A percentile compares a stretch with the other conserved stretches of the same genome.
Conservation (phyloP, 78 protist genomes). For the Anaeramoeba ignava region DNA sequence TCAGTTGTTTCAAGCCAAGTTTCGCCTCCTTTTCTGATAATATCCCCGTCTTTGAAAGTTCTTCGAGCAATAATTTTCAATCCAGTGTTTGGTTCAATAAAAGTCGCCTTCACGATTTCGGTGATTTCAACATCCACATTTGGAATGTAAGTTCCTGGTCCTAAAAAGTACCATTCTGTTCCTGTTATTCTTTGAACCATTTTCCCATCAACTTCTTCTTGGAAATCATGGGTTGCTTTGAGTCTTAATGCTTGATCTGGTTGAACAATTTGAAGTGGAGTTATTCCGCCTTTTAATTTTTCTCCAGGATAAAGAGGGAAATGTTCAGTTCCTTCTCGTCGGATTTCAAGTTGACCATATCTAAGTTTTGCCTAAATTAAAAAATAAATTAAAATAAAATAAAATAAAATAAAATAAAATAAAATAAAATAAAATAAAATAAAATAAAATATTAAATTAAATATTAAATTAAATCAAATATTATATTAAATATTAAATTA, state of each 20-base stretch:
- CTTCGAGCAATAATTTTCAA: conserved; percentile 59
- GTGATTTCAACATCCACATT: conserved; percentile 43
- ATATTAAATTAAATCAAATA: no score
- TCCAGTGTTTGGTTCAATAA: conserved; percentile 52
- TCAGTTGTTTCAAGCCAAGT: conserved; percentile 53
- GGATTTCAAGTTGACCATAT: no score
- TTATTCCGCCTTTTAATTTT: conserved; percentile 27
- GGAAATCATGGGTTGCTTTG: conserved; percentile 51
- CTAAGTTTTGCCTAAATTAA: no score
- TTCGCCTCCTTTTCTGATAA: conserved; percentile 48
- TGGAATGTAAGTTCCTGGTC: conserved; percentile 59
- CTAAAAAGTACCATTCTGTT: conserved; percentile 70
- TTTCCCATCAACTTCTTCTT: conserved; percentile 30
- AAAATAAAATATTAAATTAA: no score
- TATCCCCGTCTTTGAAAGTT: conserved; percentile 17
- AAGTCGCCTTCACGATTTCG: conserved; percentile 31
- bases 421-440: no score
- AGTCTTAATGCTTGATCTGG: conserved; percentile 56
- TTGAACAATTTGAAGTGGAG: conserved; percentile 40
- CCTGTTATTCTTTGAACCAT: no score
- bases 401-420: no score
- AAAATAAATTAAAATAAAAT: no score
- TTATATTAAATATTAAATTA: no score
- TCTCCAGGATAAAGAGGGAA: conserved; percentile 82
- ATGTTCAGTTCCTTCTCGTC: no score